Evolutionary conservation across 75 land plant species (phyloP), one percentile per base, ranked within the genome.

Genomic region (Selaginella tamariscina): DNA sequence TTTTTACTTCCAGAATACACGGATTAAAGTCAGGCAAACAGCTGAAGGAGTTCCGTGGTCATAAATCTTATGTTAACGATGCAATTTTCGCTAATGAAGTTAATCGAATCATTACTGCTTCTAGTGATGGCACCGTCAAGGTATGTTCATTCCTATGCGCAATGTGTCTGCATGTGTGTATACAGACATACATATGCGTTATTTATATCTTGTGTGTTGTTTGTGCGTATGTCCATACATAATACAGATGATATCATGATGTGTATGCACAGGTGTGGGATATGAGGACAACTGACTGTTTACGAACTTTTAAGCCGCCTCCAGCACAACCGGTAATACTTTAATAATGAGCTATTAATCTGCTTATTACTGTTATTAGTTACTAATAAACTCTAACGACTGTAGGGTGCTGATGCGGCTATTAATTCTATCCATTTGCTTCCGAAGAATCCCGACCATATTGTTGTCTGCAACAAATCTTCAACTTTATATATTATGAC

Each of bases 211-310:
- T n/a, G n/a, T n/a, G n/a, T 62, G 18, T 29, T 30, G 1, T 30
- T 64, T 2, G 27, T n/a, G n/a, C n/a, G n/a, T n/a, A n/a, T n/a
- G n/a, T n/a, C n/a, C n/a, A n/a, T n/a, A n/a, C n/a, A n/a, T n/a
- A n/a, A n/a, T n/a, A n/a, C n/a, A n/a, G n/a, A n/a, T n/a, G n/a
- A n/a, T n/a, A 27, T 68, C 15, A 39, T 32, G 1, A 32, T 56
- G 31, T n/a, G n/a, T n/a, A n/a, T n/a, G n/a, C n/a, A n/a, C 82
- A 94, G 98, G 98, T 94, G 24, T 94, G 98, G 98, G 96, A 94
- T 76, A 74, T 78, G 31, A 90, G 87, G 60, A 87, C 86, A 20
- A 82, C 98, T 23, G 98, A 94, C 32, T 90, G 96, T 71, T 44
- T 90, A 30, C 91, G 90, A 31, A 94, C 98, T 33, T 90, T 94